Conservation (phyloP, 345 rosid species). For the Melaleuca alternifolia region DNA sequence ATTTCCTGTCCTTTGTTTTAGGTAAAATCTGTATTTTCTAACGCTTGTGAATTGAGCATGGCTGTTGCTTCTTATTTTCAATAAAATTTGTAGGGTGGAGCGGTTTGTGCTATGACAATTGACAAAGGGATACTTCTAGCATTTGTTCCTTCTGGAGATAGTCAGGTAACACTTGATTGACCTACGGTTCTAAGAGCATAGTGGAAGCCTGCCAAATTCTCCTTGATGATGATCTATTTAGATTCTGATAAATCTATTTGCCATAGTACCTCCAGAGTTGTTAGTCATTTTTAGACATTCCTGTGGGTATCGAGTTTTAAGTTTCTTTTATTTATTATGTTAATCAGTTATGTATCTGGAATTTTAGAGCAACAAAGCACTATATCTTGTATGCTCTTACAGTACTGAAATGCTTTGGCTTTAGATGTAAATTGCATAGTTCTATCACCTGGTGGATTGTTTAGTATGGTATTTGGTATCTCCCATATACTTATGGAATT, state of each 20-base stretch:
- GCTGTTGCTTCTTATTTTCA: neutral
- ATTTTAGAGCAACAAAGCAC: neutral
- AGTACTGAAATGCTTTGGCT: neutral
- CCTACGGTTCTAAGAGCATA: neutral
- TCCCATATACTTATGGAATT: neutral
- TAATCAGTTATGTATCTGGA: neutral
- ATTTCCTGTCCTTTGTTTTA: neutral
- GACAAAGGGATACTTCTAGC: conserved; percentile 80
- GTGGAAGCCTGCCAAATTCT: neutral
- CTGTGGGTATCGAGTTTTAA: neutral
- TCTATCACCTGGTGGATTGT: neutral
- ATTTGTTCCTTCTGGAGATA: conserved; percentile 58
- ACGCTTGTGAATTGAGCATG: neutral
- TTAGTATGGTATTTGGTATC: neutral
- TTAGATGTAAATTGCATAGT: neutral
- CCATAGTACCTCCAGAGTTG: neutral
- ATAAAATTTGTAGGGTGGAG: conserved; percentile 56
- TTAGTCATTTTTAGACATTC: neutral
- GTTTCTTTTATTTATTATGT: neutral
- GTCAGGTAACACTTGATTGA: conserved; percentile 30
- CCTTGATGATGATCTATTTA: neutral
- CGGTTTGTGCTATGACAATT: conserved; percentile 87
- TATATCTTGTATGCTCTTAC: neutral
- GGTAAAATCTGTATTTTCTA: neutral
- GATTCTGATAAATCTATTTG: neutral